Conservation (phyloP, 352 stramenopile genomes). For the Pythium brassicae region DNA sequence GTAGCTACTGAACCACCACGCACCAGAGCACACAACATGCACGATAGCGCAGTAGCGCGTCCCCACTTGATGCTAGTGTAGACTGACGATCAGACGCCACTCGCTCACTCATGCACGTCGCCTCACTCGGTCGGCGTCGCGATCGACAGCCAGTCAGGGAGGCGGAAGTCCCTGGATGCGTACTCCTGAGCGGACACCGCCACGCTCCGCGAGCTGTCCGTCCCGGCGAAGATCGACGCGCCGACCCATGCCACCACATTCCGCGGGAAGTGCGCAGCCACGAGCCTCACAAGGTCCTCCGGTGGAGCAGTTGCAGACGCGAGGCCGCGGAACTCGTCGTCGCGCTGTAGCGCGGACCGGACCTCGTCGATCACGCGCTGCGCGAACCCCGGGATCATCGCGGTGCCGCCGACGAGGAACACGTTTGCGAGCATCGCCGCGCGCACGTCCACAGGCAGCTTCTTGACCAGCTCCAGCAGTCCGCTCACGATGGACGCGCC, state of each 20-base stretch:
- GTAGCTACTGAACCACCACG: not conserved
- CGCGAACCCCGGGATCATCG: conserved; percentile 74
- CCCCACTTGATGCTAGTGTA: not conserved
- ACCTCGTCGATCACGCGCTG: conserved; percentile 50
- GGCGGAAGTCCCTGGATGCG: conserved; percentile 17
- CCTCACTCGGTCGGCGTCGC: conserved; percentile 26
- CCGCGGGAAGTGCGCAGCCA: conserved; percentile 53
- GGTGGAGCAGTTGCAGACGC: conserved; percentile 15
- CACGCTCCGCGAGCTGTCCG: conserved; percentile 31
- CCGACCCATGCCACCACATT: conserved; percentile 80
- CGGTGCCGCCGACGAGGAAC: conserved; percentile 63
- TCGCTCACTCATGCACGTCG: not conserved
- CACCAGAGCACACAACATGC: not conserved
- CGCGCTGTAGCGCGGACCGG: conserved; percentile 22
- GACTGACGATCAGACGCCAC: not conserved
- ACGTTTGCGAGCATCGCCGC: conserved; percentile 66
- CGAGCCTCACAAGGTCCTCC: conserved; percentile 26
- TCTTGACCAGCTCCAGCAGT: conserved; percentile 49
- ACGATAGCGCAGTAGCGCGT: not conserved
- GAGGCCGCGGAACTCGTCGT: conserved; percentile 31
- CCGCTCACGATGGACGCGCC: conserved; percentile 48
- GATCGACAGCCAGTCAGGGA: conserved; percentile 67
- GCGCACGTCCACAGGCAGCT: conserved; percentile 60
- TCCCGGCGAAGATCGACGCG: conserved; percentile 70
- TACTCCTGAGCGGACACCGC: conserved; percentile 62